Evolutionary conservation across 2,329 filamentous ascomycete genomes (phyloP), one percentile per base, ranked within the genome.

Genomic region (Thielaviopsis populi): DNA sequence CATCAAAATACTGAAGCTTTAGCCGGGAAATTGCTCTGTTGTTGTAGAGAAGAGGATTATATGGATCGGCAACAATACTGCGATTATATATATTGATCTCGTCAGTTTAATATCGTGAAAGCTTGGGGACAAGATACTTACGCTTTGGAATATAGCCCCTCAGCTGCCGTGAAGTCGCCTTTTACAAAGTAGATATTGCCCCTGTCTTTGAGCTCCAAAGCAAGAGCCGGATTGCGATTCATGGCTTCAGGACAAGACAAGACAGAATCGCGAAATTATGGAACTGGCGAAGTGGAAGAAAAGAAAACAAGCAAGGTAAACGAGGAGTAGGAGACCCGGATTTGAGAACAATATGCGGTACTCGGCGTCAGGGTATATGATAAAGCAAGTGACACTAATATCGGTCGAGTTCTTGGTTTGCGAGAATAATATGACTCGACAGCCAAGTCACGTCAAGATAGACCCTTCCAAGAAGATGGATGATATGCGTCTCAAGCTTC

Each of bases 1-100:
- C 84, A 37, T 88, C 81, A 83, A 86, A 95, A 69, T 83, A 78
- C 66, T 80, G 76, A 24, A 95, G 80, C 74, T 87, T 88, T 65
- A 94, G 78, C 48, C 91, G 83, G 2, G 87, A 85, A 75, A 96
- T 87, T 61, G 91, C 89, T 63, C 91, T 88, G 75, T 96, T 97
- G 46, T 90, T 92, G 75, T 91, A 96, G 61, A 96, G 81, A 37
- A 87, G 79, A 1, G 87, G 83, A 71, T 95, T 94, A 63, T 78
- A 80, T 3, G 88, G 81, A 74, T 95, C 89, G 71, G 85, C 83
- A 69, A 88, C 83, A 69, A 96, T 91, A 48, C 86, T 89, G 68
- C 27, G 50, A 33, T 22, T 8, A 6, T 17, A 6, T 17, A 37
- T 37, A 37, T 37, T 37, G 27, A 17, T 22, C 17, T 11, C 24